phyloP scores from a whole-genome alignment of 2,329 filamentous ascomycete genomes.

The Stromatinia cepivora region DNA sequence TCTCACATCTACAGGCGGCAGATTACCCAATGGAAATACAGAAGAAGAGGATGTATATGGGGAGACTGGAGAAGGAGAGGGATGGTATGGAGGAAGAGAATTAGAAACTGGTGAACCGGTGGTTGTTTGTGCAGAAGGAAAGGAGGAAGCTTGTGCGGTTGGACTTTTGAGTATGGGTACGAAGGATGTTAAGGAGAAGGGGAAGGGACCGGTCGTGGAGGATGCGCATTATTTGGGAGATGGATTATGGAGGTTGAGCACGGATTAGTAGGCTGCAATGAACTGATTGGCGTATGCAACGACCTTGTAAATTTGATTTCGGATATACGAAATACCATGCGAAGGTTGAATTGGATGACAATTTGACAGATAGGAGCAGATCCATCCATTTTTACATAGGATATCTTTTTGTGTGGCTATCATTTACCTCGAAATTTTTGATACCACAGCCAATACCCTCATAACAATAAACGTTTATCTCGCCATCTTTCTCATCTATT shows the following conservation, averaged over 20 bases:
- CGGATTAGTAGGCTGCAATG: constrained; percentile 28
- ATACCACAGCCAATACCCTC: not conserved
- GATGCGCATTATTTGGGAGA: constrained; percentile 92
- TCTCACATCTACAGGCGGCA: constrained; percentile 78
- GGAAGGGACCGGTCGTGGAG: constrained; percentile 92
- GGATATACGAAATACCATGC: not conserved
- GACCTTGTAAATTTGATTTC: not conserved
- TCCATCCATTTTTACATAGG: not conserved
- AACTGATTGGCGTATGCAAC: not conserved
- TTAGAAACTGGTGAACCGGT: constrained; percentile 80
- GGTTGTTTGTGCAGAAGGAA: constrained; percentile 88
- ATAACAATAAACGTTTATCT: not conserved
- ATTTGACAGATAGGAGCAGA: not conserved
- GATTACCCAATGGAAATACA: constrained; percentile 59
- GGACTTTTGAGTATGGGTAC: constrained; percentile 82
- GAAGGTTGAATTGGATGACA: not conserved
- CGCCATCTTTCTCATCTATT: not conserved
- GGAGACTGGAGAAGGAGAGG: constrained; percentile 42
- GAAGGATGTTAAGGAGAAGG: constrained; percentile 88
- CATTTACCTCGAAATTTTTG: not conserved
- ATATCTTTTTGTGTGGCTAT: not conserved
- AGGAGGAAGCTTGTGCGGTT: constrained; percentile 86
- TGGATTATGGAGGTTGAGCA: constrained; percentile 71
- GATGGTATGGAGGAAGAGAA: constrained; percentile 60
- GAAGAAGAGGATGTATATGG: constrained; percentile 43